Evolutionary conservation across 441 rosid species (phyloP).

Genomic region (Pelargonium australe): DNA sequence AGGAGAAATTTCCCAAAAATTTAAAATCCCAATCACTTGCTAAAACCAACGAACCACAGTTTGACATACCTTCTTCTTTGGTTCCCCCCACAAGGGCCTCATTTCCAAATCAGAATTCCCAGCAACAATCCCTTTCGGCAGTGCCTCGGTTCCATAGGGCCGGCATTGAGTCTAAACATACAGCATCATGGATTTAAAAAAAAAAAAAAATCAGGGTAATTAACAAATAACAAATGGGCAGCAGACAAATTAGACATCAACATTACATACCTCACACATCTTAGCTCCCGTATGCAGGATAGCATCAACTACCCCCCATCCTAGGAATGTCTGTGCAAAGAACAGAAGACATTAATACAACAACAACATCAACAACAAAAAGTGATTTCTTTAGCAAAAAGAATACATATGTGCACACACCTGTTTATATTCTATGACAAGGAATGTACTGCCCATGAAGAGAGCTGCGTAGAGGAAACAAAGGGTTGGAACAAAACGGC

Average conservation of each 20-base stretch:
- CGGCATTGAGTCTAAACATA: constrained; percentile 33
- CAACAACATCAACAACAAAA: background rate
- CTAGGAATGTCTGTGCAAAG: constrained; percentile 37
- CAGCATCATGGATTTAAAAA: background rate
- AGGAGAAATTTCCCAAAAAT: background rate
- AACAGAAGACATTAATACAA: background rate
- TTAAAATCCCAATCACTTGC: background rate
- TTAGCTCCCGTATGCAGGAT: constrained; percentile 26
- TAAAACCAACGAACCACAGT: background rate
- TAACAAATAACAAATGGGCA: background rate
- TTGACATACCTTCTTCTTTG: constrained; percentile 31
- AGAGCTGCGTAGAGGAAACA: constrained; percentile 38
- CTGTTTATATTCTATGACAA: constrained; percentile 42
- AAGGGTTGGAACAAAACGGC: constrained; percentile 29
- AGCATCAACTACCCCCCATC: constrained; percentile 34
- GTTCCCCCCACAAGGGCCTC: constrained; percentile 54
- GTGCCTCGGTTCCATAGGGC: constrained; percentile 42
- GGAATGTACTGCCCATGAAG: constrained; percentile 45
- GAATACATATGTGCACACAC: constrained; percentile 18
- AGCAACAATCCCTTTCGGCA: constrained; percentile 69
- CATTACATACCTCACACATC: constrained; percentile 58
- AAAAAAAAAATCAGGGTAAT: constrained; percentile 10
- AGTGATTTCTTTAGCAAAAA: background rate
- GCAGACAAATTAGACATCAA: background rate
- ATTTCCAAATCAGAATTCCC: constrained; percentile 64